A percentile compares a stretch with the other conserved stretches of the same genome.
These are phyloP conservation scores for Brassica incana DNA, from an alignment of 345 rosid genomes.

Conservation along the genomic window DNA sequence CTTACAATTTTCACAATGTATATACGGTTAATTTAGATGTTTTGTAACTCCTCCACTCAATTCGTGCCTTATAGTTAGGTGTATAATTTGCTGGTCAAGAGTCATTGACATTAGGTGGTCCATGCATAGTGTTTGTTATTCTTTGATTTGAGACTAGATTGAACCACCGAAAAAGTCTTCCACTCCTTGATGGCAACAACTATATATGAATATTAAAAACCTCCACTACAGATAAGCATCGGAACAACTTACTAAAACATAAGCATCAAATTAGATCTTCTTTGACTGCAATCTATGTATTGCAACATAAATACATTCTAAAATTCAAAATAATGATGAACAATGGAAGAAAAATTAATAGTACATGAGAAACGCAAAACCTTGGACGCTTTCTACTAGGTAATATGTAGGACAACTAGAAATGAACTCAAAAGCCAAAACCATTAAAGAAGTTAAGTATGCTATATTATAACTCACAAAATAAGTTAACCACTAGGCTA, in stretches of 20 bases:
- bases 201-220: neutral
- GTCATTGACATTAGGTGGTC: slow-evolving; percentile 18
- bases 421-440: neutral
- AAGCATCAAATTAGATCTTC: neutral
- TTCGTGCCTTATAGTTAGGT: neutral
- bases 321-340: no score
- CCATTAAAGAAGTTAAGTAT: neutral
- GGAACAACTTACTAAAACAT: neutral
- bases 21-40: neutral
- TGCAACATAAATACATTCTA: no score
- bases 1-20: neutral
- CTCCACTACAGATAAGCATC: neutral
- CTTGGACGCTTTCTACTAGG: neutral
- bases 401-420: neutral
- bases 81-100: slow-evolving; percentile 1
- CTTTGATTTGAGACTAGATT: slow-evolving; percentile 5
- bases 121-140: neutral
- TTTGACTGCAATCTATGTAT: no score
- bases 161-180: neutral
- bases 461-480: no score
- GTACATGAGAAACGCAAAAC: neutral
- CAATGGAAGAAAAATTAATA: neutral
- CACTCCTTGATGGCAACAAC: neutral
- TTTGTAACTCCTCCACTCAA: neutral
- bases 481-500: neutral